These are phyloP conservation scores for Dissoconium aciculare DNA, from an alignment of 2,329 filamentous ascomycete species.

Conservation along the genomic window DNA sequence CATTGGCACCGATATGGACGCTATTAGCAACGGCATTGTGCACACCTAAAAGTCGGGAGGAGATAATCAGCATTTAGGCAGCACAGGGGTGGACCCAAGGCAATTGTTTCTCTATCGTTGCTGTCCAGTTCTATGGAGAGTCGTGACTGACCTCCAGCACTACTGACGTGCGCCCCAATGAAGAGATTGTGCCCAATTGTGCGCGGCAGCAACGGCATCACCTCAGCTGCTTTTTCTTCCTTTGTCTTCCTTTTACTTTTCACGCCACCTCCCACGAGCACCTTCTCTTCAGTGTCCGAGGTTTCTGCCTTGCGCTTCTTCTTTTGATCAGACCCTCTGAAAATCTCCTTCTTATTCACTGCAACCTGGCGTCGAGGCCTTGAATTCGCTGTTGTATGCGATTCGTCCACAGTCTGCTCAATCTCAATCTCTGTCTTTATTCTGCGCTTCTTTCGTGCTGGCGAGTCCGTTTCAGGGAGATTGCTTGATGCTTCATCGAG, in stretches of 20 bases:
- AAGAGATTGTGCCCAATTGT: conserved; percentile 63
- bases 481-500: conserved; percentile 5
- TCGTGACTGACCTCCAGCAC: conserved; percentile 56
- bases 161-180: conserved; percentile 84
- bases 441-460: conserved; percentile 14
- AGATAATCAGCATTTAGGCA: conserved; percentile 2
- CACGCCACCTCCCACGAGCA: background rate
- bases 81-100: no score
- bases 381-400: conserved; percentile 4
- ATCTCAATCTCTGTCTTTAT: conserved; percentile 9
- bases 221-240: conserved; percentile 40
- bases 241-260: conserved; percentile 40
- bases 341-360: no score
- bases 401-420: conserved; percentile 8
- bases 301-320: background rate
- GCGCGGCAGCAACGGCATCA: conserved; percentile 52
- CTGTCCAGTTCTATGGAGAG: conserved; percentile 1
- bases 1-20: conserved; percentile 51
- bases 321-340: no score
- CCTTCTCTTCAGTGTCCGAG: background rate
- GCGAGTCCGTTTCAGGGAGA: conserved; percentile 4
- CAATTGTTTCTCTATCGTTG: conserved; percentile 1
- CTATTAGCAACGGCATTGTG: conserved; percentile 59
- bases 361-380: conserved; percentile 2
- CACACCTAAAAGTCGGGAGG: conserved; percentile 45